Percentiles rank a stretch among this genome's conserved stretches.
Conservation (phyloP, 2,329 filamentous ascomycete genomes). For the Monilinia fructicola region DNA sequence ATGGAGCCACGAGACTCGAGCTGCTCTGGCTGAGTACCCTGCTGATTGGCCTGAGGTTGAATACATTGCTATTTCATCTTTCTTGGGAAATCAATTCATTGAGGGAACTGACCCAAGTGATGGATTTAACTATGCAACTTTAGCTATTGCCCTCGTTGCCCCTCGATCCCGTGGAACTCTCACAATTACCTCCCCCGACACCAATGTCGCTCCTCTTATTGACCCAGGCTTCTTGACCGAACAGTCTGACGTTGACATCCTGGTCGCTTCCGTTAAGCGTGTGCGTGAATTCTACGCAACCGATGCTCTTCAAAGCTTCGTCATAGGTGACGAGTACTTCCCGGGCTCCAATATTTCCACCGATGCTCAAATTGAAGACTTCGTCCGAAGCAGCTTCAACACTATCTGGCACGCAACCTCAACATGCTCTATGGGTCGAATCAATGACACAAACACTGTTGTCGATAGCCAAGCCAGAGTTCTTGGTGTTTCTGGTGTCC, state of each 20-base stretch:
- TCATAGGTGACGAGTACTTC: slow-evolving; percentile 29
- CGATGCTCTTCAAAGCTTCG: slow-evolving; percentile 25
- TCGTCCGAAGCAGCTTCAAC: slow-evolving; percentile 36
- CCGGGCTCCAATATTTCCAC: slow-evolving; percentile 28
- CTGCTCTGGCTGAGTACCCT: slow-evolving; percentile 22
- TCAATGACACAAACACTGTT: slow-evolving; percentile 42
- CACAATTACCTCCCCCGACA: slow-evolving; percentile 43
- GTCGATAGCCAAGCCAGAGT: slow-evolving; percentile 33
- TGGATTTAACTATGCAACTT: slow-evolving; percentile 22
- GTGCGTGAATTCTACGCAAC: slow-evolving; percentile 40
- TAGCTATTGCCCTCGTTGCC: slow-evolving; percentile 41
- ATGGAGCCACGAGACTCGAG: slow-evolving; percentile 15
- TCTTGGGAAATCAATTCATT: slow-evolving; percentile 13
- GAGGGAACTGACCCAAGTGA: slow-evolving; percentile 19
- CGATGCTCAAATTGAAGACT: slow-evolving; percentile 32
- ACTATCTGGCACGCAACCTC: slow-evolving; percentile 53
- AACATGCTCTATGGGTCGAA: slow-evolving; percentile 56
- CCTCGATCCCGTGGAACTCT: slow-evolving; percentile 48
- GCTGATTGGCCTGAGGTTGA: slow-evolving; percentile 33
- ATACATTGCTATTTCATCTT: slow-evolving; percentile 25
- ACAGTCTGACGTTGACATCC: slow-evolving; percentile 47
- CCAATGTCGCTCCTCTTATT: slow-evolving; percentile 42
- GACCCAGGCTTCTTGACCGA: slow-evolving; percentile 49
- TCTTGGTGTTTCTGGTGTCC: slow-evolving; percentile 29
- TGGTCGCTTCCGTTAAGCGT: slow-evolving; percentile 46